Evolutionary conservation across 495 filamentous ascomycete genomes (phyloP), one percentile per base, ranked within the genome.

Genomic region (Hamigera avellanea): DNA sequence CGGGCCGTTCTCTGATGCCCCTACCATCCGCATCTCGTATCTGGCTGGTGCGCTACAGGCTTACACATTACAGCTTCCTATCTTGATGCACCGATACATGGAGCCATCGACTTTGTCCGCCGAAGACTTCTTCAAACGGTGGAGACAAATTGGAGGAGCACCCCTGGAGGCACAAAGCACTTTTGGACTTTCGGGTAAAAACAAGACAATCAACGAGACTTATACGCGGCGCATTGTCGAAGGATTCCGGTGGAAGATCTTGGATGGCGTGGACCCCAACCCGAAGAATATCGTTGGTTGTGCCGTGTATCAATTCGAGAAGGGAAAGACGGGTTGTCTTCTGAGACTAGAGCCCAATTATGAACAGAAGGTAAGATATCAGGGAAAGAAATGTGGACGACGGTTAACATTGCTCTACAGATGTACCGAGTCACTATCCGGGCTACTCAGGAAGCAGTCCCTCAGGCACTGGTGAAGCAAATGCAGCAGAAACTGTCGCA

Each of bases 91-190:
- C 52, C 93, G 95, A 45, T 99, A 91, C 60, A 94, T 96, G 87
- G 87, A 94, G 39, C 75, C 82, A 0, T 88, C 93, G 0, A 73
- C 82, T 26, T 59, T 99, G 26, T 71, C 71, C 7, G 76, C 77
- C 0, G 91, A 95, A 33, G 91, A 96, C 42, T 99, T 96, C 61
- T 99, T 99, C 67, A 95, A 91, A 66, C 70, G 93, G 14, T 99
- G 93, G 93, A 85, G 91, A 59, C 93, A 99, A 57, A 96, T 99
- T 48, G 93, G 93, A 13, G 86, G 83, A 6, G 70, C 69, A 2
- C 83, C 87, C 5, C 69, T 93, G 8, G 93, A 99, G 52, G 73
- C 81, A 0, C 93, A 99, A 55, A 66, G 72, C 26, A 82, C 95
- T 6, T 93, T 96, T 55, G 80, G 80, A 0, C 43, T 64, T n/a